Evolutionary conservation across 2,329 filamentous ascomycete species (phyloP).

Genomic region (Beauveria australis): DNA sequence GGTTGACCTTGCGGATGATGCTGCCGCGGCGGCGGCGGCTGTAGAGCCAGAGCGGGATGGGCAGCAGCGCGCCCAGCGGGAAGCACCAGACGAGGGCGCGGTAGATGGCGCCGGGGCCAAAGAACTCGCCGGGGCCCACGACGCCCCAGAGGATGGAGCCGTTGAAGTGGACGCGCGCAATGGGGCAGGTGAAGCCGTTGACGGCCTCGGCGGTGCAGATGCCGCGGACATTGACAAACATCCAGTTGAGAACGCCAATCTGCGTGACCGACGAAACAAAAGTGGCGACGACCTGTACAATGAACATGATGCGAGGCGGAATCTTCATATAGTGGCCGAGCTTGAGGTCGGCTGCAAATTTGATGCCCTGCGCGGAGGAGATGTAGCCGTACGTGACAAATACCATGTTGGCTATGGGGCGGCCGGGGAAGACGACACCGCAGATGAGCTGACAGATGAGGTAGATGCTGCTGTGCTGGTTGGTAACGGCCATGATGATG

Average conservation of each 20-base stretch:
- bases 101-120: conserved; percentile 68
- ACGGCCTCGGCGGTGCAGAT: conserved; percentile 75
- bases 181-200: conserved; percentile 81
- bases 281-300: conserved; percentile 70
- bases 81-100: conserved; percentile 75
- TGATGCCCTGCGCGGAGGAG: conserved; percentile 79
- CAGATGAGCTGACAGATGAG: conserved; percentile 81
- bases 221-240: conserved; percentile 68
- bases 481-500: conserved; percentile 89
- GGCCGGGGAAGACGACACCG: conserved; percentile 72
- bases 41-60: conserved; percentile 67
- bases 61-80: conserved; percentile 64
- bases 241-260: conserved; percentile 82
- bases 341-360: conserved; percentile 81
- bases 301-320: conserved; percentile 68
- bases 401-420: conserved; percentile 86
- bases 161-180: conserved; percentile 84
- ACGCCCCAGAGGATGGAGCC: conserved; percentile 86
- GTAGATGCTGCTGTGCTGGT: conserved; percentile 80
- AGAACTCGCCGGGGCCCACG: conserved; percentile 75
- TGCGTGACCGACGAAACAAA: conserved; percentile 72
- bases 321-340: conserved; percentile 86
- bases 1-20: conserved; percentile 67
- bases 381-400: conserved; percentile 91
- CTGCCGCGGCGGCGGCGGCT: conserved; percentile 50